phyloP scores from a whole-genome alignment of 2,329 filamentous ascomycete genomes.

The Xylaria sp. region DNA sequence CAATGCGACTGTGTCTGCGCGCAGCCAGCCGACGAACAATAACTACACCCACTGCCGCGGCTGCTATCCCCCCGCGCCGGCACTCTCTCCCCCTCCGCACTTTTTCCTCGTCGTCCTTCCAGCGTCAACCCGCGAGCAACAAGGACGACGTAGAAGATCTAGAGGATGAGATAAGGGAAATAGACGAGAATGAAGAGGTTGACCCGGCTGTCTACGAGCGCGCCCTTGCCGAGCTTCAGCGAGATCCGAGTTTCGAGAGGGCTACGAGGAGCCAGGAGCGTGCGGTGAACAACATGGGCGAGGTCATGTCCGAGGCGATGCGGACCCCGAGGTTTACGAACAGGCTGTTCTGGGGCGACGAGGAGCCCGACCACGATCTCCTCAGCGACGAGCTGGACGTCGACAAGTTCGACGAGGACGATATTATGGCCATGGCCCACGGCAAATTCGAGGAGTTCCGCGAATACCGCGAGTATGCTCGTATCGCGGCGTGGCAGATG shows the following conservation, averaged over 20 bases:
- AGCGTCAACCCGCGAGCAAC: conserved; percentile 28
- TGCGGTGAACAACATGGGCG: conserved; percentile 3
- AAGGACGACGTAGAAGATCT: conserved; percentile 32
- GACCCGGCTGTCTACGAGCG: neutral
- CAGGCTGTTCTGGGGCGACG: conserved; percentile 38
- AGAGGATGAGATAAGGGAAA: conserved; percentile 24
- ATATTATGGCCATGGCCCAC: conserved; percentile 83
- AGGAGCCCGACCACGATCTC: conserved; percentile 38
- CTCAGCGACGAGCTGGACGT: conserved; percentile 36
- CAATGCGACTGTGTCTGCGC: conserved; percentile 48
- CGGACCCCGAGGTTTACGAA: neutral
- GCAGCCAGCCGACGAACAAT: conserved; percentile 39
- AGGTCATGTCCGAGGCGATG: conserved; percentile 2
- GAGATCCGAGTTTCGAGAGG: conserved; percentile 8
- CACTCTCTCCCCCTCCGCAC: conserved; percentile 35
- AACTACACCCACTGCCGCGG: conserved; percentile 26
- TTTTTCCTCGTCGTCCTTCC: conserved; percentile 38
- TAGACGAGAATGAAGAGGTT: conserved; percentile 15
- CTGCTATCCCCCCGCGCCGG: no score
- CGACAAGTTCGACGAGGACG: conserved; percentile 76
- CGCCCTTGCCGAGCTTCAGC: neutral
- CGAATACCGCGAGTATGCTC: conserved; percentile 85
- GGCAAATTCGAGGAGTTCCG: conserved; percentile 86
- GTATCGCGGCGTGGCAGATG: conserved; percentile 94
- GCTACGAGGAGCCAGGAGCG: conserved; percentile 26